Base-by-base conservation (phyloP, 2,329 filamentous ascomycete species). In the Cercospora sp. region DNA sequence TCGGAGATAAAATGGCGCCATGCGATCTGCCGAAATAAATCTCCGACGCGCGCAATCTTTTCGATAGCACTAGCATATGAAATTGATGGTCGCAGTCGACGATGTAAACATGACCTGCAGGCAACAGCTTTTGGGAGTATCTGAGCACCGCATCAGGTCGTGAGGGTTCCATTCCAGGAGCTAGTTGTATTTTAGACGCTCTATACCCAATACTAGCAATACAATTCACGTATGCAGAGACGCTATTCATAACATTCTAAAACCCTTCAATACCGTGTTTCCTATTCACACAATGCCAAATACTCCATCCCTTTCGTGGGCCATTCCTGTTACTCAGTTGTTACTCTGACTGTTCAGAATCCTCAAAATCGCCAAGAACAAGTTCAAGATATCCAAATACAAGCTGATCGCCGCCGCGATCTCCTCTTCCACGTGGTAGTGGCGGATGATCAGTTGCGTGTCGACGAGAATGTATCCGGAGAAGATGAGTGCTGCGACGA, bases 291-390 rank as follows among this genome's bases (percentile, higher is more conserved):
- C 45, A 51, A 51, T 51, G 33, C 33, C 33, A 16, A 5, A 36
- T 36, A 36, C 33, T 36, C 33, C 33, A 13, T 36, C 33, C 12
- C 33, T 36, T 36, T 6, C 33, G 33, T 36, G 33, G 12, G 12
- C 12, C 33, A 6, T 36, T 36, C 33, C 33, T 36, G 33, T 36
- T 2, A 26, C 23, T 64, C 89, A 98, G 86, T 97, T 96, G 82
- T 97, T 94, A 78, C 89, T 90, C 85, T 97, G 92, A 84, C 91
- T 96, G 85, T 99, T 99, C 77, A 99, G 85, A 75, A 99, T 98
- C 77, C 95, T 88, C 77, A 99, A 85, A 77, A 99, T 99, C 63
- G 93, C 91, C 73, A 99, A 85, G 88, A 99, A 99, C 73, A 99
- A 82, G 86, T 99, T 99, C 36, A 74, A 53, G 13, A 74, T 66